Evolutionary conservation across 2,329 filamentous ascomycete species (phyloP), one percentile per base, ranked within the genome.

Genomic region (Diaporthe ilicicola): DNA sequence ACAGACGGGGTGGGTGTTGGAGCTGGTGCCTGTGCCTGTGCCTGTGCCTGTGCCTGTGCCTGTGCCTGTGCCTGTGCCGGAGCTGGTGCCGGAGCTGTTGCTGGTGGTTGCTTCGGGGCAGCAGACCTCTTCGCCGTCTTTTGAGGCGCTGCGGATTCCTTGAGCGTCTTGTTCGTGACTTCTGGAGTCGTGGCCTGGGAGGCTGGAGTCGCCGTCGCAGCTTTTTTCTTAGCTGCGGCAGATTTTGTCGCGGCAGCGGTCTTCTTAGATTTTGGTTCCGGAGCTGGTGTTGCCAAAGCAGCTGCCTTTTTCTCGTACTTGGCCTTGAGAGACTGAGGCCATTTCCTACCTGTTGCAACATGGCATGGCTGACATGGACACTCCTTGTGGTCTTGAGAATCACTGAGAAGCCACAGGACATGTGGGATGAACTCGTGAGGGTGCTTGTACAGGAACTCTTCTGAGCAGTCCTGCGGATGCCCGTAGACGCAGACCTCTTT

Each of bases 341-440:
- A 29, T 19, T 64, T 67, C 44, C 71, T 66, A 27, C 64, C 69
- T 15, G 71, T 73, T 42, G 71, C 71, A 19, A 54, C 32, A 55
- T 73, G 69, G 24, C 71, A 73, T 34, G 71, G 71, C 46, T 84
- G 81, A 73, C 86, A 88, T 65, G 84, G 86, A 76, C 86, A 88
- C 72, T 87, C 84, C 54, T 76, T 80, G 56, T 85, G 84, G 74
- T 86, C 83, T 71, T 78, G 80, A 17, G 86, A 87, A 19, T 78
- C 75, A 37, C 85, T 86, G 9, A 85, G 78, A 2, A 88, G 82
- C 86, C 86, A 88, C 61, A 88, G 79, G 29, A 87, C 73, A 72
- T 88, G 86, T 10, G 86, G 78, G 5, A 83, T 84, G 71, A 88
- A 87, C 73, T 88, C 86, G 70, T 87, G 85, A 0, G 86, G 86